Evolutionary conservation across 352 stramenopile genomes (phyloP), one percentile per base, ranked within the genome.

Genomic region (Phytophthora pluvialis): DNA sequence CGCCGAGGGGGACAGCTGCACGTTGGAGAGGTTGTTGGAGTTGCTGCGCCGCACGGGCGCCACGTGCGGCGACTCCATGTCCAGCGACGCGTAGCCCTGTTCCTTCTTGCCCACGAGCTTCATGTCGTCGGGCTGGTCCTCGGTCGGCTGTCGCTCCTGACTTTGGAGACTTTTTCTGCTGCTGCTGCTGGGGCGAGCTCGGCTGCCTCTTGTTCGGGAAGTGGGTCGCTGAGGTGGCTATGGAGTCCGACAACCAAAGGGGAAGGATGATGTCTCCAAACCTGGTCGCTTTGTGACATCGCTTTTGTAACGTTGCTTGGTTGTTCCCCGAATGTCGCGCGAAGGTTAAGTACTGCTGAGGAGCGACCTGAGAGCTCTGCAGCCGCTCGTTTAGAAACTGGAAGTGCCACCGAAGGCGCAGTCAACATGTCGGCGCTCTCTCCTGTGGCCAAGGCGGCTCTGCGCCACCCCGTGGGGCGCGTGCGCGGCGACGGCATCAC

Each of bases 401-500:
- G 32, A 67, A 43, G 54, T 59, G 40, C 7, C 6, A 51, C 52
- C 16, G 43, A 11, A 35, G 43, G 40, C 32, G 44, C 29, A 64
- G 13, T 45, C 36, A 50, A 39, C 54, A 94, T 94, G 86, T 96
- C 88, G 77, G 78, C 80, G 64, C 76, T 96, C 62, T 92, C 86
- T 70, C 83, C 88, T 45, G 83, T 93, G 51, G 75, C 83, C 54
- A 86, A 82, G 63, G 86, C 88, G 60, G 55, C 86, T 59, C 73
- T 95, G 70, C 87, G 86, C 70, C 80, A 91, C 76, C 85, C 88
- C 36, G 70, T 80, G 42, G 90, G 90, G 33, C 86, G 92, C 59
- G 74, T 81, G 40, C 75, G 81, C 60, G 83, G 75, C 58, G 72
- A 93, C 57, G 93, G 89, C 35, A 80, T 98, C 63, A 98, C 91